These are phyloP conservation scores for Phlyctochytrium arcticum DNA, from an alignment of 192 early-diverging fungal species.

Conservation along the genomic window DNA sequence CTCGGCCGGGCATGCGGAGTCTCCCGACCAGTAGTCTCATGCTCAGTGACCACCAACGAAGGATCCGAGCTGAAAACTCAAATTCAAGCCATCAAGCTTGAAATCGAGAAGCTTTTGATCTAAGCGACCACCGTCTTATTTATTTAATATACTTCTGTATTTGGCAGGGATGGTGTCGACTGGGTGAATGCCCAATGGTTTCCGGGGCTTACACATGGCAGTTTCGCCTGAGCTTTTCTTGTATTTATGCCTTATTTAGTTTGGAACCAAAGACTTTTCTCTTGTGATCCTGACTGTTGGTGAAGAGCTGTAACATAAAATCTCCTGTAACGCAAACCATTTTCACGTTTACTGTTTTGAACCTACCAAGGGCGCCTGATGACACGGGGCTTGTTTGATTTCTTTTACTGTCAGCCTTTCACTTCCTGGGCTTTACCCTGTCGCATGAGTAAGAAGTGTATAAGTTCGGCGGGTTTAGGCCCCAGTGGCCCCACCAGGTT, in stretches of 20 bases:
- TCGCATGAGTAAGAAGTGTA: no score
- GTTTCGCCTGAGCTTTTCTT: background rate
- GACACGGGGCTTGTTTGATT: no score
- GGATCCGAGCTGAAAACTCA: slow-evolving; percentile 91
- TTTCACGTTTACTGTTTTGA: no score
- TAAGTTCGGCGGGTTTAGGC: no score
- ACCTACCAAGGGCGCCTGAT: no score
- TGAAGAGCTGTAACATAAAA: no score
- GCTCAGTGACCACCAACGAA: slow-evolving; percentile 96
- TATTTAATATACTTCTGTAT: background rate
- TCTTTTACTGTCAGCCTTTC: no score
- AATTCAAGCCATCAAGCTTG: slow-evolving; percentile 82
- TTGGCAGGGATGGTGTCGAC: no score
- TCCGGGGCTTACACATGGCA: background rate
- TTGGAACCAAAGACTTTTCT: background rate
- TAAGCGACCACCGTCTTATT: slow-evolving; percentile 26
- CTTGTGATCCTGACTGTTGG: no score
- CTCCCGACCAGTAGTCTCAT: slow-evolving; percentile 86
- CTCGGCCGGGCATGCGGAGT: slow-evolving; percentile 98
- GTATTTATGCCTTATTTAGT: background rate
- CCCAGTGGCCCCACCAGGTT: no score
- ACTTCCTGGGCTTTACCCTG: no score
- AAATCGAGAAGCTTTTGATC: slow-evolving; percentile 93
- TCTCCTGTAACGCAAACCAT: no score
- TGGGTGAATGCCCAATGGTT: background rate